Evolutionary conservation across 768 basidiomycete species (phyloP).

Genomic region (Steccherinum ochraceum): DNA sequence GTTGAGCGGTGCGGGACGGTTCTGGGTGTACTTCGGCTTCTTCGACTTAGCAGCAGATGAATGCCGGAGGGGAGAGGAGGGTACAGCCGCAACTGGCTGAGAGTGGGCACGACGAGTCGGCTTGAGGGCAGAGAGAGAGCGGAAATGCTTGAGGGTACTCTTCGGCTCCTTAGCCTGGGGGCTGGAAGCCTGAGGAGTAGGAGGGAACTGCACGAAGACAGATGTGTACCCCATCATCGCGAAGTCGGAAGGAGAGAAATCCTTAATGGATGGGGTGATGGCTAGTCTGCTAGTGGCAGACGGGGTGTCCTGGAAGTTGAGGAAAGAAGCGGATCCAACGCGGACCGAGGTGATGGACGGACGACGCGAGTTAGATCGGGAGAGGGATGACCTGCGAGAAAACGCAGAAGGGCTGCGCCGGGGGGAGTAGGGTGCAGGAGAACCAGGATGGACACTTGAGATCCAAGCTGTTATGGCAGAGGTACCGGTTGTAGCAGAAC

Average conservation of each 20-base stretch:
- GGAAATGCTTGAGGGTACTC: constrained; percentile 37
- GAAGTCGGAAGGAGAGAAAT: constrained; percentile 45
- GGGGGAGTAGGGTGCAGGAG: constrained; percentile 41
- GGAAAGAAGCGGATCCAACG: constrained; percentile 40
- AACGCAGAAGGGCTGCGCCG: constrained; percentile 21
- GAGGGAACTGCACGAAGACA: constrained; percentile 54
- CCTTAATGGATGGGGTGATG: constrained; percentile 38
- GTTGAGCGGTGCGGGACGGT: constrained; percentile 48
- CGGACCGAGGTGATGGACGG: constrained; percentile 34
- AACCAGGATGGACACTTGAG: constrained; percentile 60
- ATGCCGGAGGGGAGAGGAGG: constrained; percentile 16
- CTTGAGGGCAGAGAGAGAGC: constrained; percentile 45
- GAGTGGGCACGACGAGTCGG: constrained; percentile 28
- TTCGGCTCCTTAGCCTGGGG: constrained; percentile 9
- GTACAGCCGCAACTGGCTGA: constrained; percentile 24
- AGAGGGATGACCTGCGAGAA: constrained; percentile 26
- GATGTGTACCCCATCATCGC: constrained; percentile 60
- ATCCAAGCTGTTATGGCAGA: constrained; percentile 57
- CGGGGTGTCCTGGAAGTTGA: constrained; percentile 37
- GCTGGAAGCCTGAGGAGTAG: constrained; percentile 33
- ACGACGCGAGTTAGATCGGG: constrained; percentile 19
- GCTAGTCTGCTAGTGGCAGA: constrained; percentile 20
- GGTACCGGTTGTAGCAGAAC: constrained; percentile 42
- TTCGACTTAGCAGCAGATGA: constrained; percentile 34
- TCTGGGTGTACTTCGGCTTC: constrained; percentile 39